These are phyloP conservation scores for Tolypocladium cylindrosporum DNA, from an alignment of 2,329 filamentous ascomycete genomes.

Conservation along the genomic window DNA sequence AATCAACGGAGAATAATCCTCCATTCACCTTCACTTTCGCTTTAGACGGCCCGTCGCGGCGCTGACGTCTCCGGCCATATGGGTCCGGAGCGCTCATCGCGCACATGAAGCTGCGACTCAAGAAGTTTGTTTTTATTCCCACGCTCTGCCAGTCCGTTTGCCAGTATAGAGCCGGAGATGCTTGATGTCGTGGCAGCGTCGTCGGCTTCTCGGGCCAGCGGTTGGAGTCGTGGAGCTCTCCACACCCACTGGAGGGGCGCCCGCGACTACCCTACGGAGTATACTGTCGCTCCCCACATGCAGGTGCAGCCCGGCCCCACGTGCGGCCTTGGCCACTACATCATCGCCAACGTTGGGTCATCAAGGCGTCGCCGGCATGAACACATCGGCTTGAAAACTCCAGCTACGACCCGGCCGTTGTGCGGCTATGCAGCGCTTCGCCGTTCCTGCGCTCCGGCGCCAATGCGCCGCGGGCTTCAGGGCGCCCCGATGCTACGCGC, in stretches of 20 bases:
- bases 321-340: background rate
- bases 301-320: background rate
- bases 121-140: no score
- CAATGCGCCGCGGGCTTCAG: slow-evolving; percentile 10
- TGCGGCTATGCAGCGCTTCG: slow-evolving; percentile 22
- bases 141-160: no score
- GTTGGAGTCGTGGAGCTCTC: background rate
- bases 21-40: no score
- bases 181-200: no score
- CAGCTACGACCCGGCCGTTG: slow-evolving; percentile 8
- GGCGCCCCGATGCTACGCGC: background rate
- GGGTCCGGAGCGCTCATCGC: no score
- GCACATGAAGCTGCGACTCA: no score
- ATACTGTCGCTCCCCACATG: background rate
- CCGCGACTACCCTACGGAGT: background rate
- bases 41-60: no score
- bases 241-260: background rate
- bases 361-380: slow-evolving; percentile 4
- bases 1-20: background rate
- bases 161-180: background rate
- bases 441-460: slow-evolving; percentile 17
- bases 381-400: slow-evolving; percentile 1
- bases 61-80: no score
- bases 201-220: background rate
- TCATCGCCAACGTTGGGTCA: background rate